These are phyloP conservation scores for Vaccinium corymbosum DNA, from an alignment of 148 eudicot genomes.

Conservation along the genomic window DNA sequence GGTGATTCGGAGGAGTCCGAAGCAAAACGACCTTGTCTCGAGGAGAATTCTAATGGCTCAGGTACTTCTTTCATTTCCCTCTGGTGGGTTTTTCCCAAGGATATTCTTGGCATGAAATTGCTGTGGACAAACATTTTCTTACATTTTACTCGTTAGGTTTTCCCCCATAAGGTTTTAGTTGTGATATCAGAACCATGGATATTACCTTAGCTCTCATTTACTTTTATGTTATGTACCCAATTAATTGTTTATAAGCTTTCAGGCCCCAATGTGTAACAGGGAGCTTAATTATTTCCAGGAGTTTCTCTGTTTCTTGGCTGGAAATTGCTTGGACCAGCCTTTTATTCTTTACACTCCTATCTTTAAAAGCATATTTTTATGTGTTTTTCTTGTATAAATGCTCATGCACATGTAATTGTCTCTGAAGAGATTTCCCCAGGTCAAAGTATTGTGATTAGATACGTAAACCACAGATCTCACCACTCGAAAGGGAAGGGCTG, in stretches of 20 bases:
- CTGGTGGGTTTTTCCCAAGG: neutral
- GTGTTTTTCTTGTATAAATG: neutral
- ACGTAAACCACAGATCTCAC: neutral
- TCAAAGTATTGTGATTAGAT: neutral
- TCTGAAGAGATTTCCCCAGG: too few species aligned
- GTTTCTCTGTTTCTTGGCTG: neutral
- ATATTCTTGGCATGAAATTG: too few species aligned
- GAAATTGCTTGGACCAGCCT: neutral
- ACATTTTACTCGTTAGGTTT: neutral
- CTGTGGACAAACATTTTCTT: too few species aligned
- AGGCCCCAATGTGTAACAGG: neutral
- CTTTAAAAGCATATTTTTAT: neutral
- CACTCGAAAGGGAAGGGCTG: neutral
- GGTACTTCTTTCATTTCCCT: slow-evolving; percentile 29
- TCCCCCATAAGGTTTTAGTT: neutral
- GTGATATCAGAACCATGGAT: neutral
- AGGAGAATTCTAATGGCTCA: slow-evolving; percentile 32
- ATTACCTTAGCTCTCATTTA: neutral
- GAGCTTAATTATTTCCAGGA: neutral
- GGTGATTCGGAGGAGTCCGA: slow-evolving; percentile 25
- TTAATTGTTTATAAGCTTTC: neutral
- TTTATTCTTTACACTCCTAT: neutral
- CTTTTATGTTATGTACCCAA: neutral
- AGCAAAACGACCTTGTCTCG: slow-evolving; percentile 65
- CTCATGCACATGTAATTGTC: neutral